phyloP scores from a whole-genome alignment of 2,329 filamentous ascomycete species.

The Aspergillus pseudotamarii region DNA sequence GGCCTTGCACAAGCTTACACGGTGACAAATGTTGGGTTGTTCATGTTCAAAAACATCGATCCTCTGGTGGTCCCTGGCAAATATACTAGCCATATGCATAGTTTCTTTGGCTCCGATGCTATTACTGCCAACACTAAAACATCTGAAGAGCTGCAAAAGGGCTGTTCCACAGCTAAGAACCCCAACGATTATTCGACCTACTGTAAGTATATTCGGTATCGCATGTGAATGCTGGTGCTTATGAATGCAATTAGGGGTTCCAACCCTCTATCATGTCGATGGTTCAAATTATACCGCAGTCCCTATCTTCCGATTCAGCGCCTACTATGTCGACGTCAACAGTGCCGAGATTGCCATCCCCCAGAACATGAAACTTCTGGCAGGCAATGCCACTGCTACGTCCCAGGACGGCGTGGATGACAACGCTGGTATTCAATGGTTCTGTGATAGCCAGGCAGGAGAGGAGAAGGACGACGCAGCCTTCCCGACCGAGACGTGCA shows the following conservation, averaged over 20 bases:
- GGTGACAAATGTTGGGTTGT: conserved; percentile 13
- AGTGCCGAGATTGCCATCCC: conserved; percentile 17
- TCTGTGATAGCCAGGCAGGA: conserved; percentile 16
- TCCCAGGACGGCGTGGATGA: conserved; percentile 12
- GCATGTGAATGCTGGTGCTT: not conserved
- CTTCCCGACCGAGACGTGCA: conserved; percentile 18
- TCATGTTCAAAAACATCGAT: conserved; percentile 23
- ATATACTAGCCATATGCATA: conserved; percentile 23
- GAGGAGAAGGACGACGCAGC: conserved; percentile 11
- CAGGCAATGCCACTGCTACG: conserved; percentile 18
- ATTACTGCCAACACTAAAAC: conserved; percentile 16
- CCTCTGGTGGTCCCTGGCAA: conserved; percentile 17
- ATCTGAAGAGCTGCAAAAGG: conserved; percentile 18
- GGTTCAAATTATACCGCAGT: conserved; percentile 17
- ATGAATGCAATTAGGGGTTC: conserved; percentile 14
- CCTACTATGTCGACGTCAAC: conserved; percentile 17
- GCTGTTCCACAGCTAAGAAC: conserved; percentile 17
- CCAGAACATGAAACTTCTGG: conserved; percentile 16
- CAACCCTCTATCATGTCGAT: conserved; percentile 21
- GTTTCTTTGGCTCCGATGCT: conserved; percentile 22
- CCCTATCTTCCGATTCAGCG: conserved; percentile 19
- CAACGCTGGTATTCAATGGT: conserved; percentile 18
- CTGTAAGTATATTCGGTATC: conserved; percentile 8
- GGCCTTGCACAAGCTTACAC: conserved; percentile 19
- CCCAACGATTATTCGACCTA: conserved; percentile 21